Evolutionary conservation across 495 filamentous ascomycete species (phyloP).

Genomic region (Lasiosphaeriaceae sp.): DNA sequence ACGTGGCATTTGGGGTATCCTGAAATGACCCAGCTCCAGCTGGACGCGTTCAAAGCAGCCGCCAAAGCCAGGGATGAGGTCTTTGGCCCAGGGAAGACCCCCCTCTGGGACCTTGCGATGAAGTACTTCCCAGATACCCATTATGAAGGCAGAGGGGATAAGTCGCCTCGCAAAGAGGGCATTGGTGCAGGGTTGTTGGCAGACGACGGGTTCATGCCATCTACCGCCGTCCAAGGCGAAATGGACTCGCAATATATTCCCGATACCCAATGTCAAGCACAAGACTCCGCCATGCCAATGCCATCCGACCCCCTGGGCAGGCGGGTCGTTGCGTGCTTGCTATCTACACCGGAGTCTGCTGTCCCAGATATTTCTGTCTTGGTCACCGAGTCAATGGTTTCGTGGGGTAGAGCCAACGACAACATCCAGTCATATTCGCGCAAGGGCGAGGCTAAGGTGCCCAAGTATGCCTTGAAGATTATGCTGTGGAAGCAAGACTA

Average conservation of each 20-base stretch:
- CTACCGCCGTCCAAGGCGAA: slow-evolving; percentile 10
- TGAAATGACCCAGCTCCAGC: slow-evolving; percentile 50
- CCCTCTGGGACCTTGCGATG: slow-evolving; percentile 44
- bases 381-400: slow-evolving; percentile 60
- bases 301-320: slow-evolving; percentile 10
- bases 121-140: slow-evolving; percentile 42
- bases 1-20: slow-evolving; percentile 53
- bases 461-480: slow-evolving; percentile 77
- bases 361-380: slow-evolving; percentile 52
- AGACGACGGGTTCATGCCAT: not conserved
- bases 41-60: slow-evolving; percentile 38
- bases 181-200: not conserved
- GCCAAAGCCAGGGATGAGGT: slow-evolving; percentile 41
- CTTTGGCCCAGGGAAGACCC: slow-evolving; percentile 40
- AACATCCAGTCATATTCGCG: slow-evolving; percentile 61
- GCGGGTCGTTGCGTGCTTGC: slow-evolving; percentile 30
- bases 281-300: slow-evolving; percentile 14
- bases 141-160: not conserved
- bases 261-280: slow-evolving; percentile 10
- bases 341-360: slow-evolving; percentile 43
- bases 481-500: slow-evolving; percentile 65
- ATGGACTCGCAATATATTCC: slow-evolving; percentile 11
- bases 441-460: slow-evolving; percentile 61
- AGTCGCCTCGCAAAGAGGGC: no score
- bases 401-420: slow-evolving; percentile 65